Evolutionary conservation across 768 basidiomycete genomes (phyloP).

Genomic region (Neoboletus brunneissimus): DNA sequence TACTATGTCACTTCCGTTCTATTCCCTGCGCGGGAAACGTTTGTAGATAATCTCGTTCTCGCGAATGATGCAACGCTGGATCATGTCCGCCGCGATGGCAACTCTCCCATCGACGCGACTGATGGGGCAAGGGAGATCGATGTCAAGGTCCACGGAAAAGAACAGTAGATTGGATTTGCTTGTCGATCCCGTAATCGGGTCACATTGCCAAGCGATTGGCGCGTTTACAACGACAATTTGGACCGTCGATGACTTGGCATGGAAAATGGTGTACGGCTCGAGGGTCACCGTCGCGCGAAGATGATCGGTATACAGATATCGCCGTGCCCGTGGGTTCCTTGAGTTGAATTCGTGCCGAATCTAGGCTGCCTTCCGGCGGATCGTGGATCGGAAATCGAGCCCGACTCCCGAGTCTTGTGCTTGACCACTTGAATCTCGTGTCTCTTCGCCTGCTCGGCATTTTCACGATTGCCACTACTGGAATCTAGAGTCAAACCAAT

Average conservation of each 20-base stretch:
- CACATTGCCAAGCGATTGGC: not conserved
- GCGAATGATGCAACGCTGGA: slow-evolving; percentile 13
- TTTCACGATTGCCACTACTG: not conserved
- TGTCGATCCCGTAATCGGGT: slow-evolving; percentile 6
- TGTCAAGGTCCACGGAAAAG: slow-evolving; percentile 1
- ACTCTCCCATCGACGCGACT: not conserved
- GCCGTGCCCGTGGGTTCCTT: not conserved
- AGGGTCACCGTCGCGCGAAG: slow-evolving; percentile 14
- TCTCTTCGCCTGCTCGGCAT: not conserved
- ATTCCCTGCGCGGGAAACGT: slow-evolving; percentile 28
- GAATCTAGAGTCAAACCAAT: not conserved
- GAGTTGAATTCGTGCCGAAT: not conserved
- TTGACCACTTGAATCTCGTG: not conserved
- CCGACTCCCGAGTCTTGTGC: not conserved
- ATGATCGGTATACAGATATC: slow-evolving; percentile 4
- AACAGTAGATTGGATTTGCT: slow-evolving; percentile 3
- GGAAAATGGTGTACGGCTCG: not conserved
- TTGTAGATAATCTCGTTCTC: slow-evolving; percentile 24
- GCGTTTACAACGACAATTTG: not conserved
- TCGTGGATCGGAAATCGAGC: slow-evolving; percentile 13
- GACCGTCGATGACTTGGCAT: not conserved
- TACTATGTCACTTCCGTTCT: slow-evolving; percentile 27
- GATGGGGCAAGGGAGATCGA: not conserved
- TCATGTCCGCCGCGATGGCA: not conserved
- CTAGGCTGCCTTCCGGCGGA: slow-evolving; percentile 15